Base-by-base conservation (phyloP, 1,139 yeast genomes). In the Kodamaea suecica region DNA sequence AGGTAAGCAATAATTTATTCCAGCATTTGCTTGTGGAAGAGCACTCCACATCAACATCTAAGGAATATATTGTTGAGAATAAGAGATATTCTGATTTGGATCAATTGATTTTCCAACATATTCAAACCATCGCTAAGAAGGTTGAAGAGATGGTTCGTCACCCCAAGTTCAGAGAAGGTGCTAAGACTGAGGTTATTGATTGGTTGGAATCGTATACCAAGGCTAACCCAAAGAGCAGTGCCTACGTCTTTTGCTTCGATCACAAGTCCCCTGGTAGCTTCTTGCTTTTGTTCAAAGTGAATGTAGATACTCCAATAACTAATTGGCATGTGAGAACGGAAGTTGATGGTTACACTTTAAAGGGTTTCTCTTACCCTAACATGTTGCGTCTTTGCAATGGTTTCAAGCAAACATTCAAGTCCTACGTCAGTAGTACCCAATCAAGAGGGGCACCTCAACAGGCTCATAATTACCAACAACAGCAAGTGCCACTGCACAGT, bases 201-300 rank as follows among this genome's bases (percentile, higher is more conserved):
- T 88, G 95, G 86, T 75, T 92, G 49, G 84, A 85, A 41, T 82
- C 94, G 21, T 90, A 87, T 58, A 85, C 96, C 3, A 82, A 79
- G 51, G 97, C 96, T 30, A 88, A 90, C 53, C 94, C 95, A 27
- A 81, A 82, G 53, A 82, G 88, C 59, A 84, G 95, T 41, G 90
- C 88, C 11, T 92, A 94, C 55, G 87, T 88, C 23, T 92, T 90
- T 64, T 86, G 96, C 56, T 82, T 80, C 59, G 95, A 92, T 59
- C 88, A 86, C 59, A 84, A 82, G 54, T 78, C 82, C 30, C 96
- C 99, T 1, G 98, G 98, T 15, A 87, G 90, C 78, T 88, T 92
- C 59, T 71, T 80, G 50, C 67, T 92, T 40, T 73, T 90, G 60
- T 92, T 90, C 71, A 92, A 90, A 62, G 70, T 76, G 31, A 85